Conservation (phyloP, 331 rosid genomes). For the Saraca asoca region DNA sequence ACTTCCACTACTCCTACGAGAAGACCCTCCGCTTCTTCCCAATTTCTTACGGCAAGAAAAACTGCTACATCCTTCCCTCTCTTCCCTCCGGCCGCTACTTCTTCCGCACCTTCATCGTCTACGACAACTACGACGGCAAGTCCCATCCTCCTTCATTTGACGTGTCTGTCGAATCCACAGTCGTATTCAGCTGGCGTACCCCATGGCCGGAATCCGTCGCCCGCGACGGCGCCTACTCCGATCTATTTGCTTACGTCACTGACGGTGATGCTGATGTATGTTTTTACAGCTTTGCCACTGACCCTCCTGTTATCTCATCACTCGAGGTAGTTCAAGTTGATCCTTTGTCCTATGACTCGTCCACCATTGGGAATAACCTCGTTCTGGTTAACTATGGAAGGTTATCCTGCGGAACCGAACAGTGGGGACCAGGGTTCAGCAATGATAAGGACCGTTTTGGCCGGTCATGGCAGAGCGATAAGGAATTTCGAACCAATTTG, state of each 20-base stretch:
- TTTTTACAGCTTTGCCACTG: conserved; percentile 88
- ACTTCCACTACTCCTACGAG: conserved; percentile 62
- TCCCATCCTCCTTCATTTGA: conserved; percentile 89
- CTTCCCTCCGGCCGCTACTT: conserved; percentile 68
- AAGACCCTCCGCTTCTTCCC: conserved; percentile 90
- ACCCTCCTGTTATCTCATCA: conserved; percentile 80
- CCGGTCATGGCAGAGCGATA: conserved; percentile 85
- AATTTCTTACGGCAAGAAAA: conserved; percentile 78
- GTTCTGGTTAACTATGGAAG: conserved; percentile 84
- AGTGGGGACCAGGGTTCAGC: conserved; percentile 89
- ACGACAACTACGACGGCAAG: conserved; percentile 94
- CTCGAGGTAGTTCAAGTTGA: conserved; percentile 70
- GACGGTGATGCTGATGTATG: conserved; percentile 68
- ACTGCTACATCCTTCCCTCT: conserved; percentile 71
- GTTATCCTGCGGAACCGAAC: conserved; percentile 63
- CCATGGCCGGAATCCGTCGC: conserved; percentile 71
- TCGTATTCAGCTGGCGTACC: conserved; percentile 88
- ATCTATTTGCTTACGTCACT: conserved; percentile 56
- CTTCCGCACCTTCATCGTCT: conserved; percentile 80
- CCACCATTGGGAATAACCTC: conserved; percentile 24
- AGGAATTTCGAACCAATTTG: conserved; percentile 14
- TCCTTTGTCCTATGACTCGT: conserved; percentile 60
- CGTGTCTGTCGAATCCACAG: conserved; percentile 73
- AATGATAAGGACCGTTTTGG: conserved; percentile 68
- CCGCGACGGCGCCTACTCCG: conserved; percentile 81